Conservation (phyloP, 78 protist genomes). For the Acrasis kona region DNA sequence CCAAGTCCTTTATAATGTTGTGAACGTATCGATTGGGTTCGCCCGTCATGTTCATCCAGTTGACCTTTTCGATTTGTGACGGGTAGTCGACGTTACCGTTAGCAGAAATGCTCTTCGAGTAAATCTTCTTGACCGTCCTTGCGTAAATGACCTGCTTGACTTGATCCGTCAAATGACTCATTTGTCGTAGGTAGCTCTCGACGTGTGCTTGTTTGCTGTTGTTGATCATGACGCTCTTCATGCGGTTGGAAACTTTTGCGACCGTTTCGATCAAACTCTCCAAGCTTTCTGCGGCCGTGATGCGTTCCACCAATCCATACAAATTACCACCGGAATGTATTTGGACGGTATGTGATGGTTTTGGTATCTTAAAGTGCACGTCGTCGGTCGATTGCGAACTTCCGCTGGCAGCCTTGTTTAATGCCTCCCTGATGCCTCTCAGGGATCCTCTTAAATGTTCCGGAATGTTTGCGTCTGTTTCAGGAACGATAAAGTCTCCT, state of each 20-base stretch:
- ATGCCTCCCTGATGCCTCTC: no score
- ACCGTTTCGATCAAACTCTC: background rate
- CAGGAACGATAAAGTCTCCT: no score
- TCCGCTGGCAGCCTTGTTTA: no score
- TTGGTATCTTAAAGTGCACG: no score
- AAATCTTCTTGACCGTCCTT: background rate
- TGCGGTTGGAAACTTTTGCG: background rate
- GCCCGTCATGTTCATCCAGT: background rate
- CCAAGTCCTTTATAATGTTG: background rate
- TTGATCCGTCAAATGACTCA: background rate
- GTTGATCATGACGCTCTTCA: background rate
- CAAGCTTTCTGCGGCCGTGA: background rate
- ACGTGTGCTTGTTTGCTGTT: background rate
- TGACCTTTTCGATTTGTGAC: background rate
- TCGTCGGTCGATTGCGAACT: no score
- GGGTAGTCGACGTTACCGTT: no score
- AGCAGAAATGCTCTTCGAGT: no score
- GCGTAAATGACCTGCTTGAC: background rate
- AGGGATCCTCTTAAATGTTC: no score
- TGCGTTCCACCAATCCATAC: background rate
- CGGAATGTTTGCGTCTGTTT: no score
- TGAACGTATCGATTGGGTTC: background rate
- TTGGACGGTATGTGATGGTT: no score
- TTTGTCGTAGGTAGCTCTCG: background rate
- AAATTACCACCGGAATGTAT: no score